Evolutionary conservation across 768 basidiomycete genomes (phyloP), one percentile per base, ranked within the genome.

Genomic region (Mycena olivaceomarginata): DNA sequence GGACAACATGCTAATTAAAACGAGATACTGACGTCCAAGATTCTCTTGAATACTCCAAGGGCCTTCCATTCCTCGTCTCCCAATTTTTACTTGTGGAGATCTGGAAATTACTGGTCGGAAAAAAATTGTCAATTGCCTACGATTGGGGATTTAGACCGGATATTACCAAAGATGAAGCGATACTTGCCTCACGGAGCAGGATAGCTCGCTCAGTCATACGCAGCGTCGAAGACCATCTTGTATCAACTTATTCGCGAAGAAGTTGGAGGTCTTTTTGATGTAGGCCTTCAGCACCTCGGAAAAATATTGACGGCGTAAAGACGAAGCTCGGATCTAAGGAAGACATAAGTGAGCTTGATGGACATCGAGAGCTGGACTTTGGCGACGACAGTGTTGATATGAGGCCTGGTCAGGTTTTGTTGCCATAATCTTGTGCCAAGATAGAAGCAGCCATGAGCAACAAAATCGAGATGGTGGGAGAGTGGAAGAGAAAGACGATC

Each of bases 221-320:
- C 15, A 81, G 70, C 8, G 85, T 82, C 20, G 84, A 85, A 15
- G 82, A 85, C 85, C 85, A 86, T 2, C 81, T 25, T 25, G 25
- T 25, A 22, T 75, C 74, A 59, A 86, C 82, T 75, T n/a, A n/a
- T n/a, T 85, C 83, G 4, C 77, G 74, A 48, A 86, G 68, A 5
- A 86, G 82, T 65, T 86, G 82, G 22, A 83, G 80, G 31, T 82
- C 77, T 31, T 75, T 62, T 25, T 63, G 9, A 16, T 76, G 41
- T 62, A 76, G 67, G 73, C 57, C 16, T 68, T 76, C 22, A 80
- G 74, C 5, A 75, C 57, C 8, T 62, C 66, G 3, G 74, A 65
- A 45, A 80, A 80, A 67, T 74, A 75, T 37, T 80, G 77, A 13
- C 63, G 77, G 7, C 74, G 71, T 39, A 80, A 37, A 62, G 67